phyloP scores from a whole-genome alignment of 768 basidiomycete genomes.

The Hygrophoropsis aurantiaca region DNA sequence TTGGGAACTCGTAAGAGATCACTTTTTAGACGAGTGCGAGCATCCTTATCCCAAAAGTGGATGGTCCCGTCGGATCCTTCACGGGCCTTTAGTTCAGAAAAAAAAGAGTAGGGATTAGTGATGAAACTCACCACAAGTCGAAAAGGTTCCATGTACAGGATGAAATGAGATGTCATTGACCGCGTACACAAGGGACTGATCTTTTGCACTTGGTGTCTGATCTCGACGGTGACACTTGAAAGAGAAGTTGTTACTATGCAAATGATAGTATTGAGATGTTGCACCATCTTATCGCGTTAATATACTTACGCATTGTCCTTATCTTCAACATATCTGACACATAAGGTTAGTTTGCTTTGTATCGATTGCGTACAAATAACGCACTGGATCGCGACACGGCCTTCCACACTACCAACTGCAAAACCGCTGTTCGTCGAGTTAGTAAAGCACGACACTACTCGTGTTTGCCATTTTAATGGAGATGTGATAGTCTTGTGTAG shows the following conservation, averaged over 20 bases:
- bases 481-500: conserved; percentile 67
- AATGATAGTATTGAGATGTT: neutral
- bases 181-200: conserved; percentile 71
- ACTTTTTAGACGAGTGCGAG: conserved; percentile 91
- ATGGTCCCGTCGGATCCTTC: conserved; percentile 81
- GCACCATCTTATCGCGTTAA: neutral
- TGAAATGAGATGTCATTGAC: conserved; percentile 90
- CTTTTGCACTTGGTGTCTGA: conserved; percentile 52
- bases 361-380: conserved; percentile 29
- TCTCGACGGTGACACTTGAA: conserved; percentile 83
- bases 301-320: conserved; percentile 64
- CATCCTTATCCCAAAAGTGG: conserved; percentile 95
- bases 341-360: neutral
- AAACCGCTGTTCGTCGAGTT: conserved; percentile 67
- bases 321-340: conserved; percentile 77
- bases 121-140: conserved; percentile 61
- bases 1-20: conserved; percentile 17
- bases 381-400: conserved; percentile 94
- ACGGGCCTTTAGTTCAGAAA: neutral
- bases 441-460: conserved; percentile 82
- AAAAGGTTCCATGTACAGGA: conserved; percentile 81
- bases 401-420: conserved; percentile 84
- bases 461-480: conserved; percentile 92
- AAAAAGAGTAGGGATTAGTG: conserved; percentile 4
- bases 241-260: conserved; percentile 71